Conservation (phyloP, 1,139 yeast genomes). For the Nadsonia starkeyi-henricii region DNA sequence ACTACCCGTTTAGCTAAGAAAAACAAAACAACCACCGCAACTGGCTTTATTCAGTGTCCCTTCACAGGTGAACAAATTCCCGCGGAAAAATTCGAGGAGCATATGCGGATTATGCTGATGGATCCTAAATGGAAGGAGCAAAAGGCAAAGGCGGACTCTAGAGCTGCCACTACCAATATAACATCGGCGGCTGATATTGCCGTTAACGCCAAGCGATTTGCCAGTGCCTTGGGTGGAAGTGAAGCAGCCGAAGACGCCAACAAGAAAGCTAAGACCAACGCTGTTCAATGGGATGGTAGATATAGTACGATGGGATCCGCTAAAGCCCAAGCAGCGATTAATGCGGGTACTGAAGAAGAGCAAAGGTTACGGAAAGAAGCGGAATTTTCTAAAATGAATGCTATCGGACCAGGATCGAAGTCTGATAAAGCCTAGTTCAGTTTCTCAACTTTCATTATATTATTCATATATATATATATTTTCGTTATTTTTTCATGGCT, state of each 20-base stretch:
- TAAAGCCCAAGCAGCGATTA: conserved; percentile 2
- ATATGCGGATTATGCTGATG: conserved; percentile 53
- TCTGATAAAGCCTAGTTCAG: neutral
- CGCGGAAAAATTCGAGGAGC: conserved; percentile 59
- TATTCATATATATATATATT: neutral
- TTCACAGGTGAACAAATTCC: conserved; percentile 57
- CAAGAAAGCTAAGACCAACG: conserved; percentile 3
- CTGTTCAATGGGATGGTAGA: conserved; percentile 4
- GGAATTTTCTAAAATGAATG: conserved; percentile 9
- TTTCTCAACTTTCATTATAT: no score
- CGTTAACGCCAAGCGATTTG: conserved; percentile 54
- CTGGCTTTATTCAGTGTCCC: conserved; percentile 47
- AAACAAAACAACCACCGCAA: conserved; percentile 18
- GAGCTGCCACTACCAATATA: conserved; percentile 48
- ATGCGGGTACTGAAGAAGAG: conserved; percentile 6
- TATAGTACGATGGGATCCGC: conserved; percentile 6
- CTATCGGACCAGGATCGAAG: neutral
- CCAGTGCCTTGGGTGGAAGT: conserved; percentile 21
- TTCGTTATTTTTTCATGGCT: neutral
- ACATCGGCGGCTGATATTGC: conserved; percentile 52
- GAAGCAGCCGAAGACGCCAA: conserved; percentile 11
- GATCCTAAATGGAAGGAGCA: conserved; percentile 73
- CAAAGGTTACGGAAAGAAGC: conserved; percentile 11
- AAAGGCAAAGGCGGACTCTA: conserved; percentile 44
- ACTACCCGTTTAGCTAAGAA: conserved; percentile 39